A percentile compares a stretch with the other conserved stretches of the same genome.
Conservation (phyloP, 2,329 filamentous ascomycete genomes). For the Cordyceps militaris region DNA sequence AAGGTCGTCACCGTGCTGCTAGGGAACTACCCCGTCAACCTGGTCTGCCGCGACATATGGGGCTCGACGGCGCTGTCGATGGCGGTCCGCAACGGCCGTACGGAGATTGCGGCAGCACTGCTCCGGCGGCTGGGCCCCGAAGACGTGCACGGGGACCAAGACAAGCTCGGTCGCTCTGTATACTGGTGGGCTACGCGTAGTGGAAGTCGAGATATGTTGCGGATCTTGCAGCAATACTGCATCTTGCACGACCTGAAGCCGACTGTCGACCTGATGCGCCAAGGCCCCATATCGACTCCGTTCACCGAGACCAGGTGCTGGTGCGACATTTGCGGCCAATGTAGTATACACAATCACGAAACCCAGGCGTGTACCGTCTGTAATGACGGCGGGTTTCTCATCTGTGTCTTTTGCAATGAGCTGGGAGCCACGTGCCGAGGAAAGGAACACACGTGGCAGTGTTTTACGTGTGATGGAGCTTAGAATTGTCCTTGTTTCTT, state of each 20-base stretch:
- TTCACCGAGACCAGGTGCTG: constrained; percentile 4
- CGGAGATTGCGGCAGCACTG: background rate
- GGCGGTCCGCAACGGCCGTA: constrained; percentile 4
- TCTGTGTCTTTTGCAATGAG: constrained; percentile 12
- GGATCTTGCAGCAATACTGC: background rate
- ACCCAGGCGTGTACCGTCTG: constrained; percentile 11
- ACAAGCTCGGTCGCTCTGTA: background rate
- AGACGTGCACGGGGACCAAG: background rate
- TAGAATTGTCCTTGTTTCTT: background rate
- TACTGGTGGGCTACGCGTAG: constrained; percentile 7
- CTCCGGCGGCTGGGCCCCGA: background rate
- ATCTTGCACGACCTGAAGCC: background rate
- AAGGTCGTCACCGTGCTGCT: background rate
- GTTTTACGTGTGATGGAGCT: background rate
- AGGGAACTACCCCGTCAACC: background rate
- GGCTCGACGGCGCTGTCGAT: constrained; percentile 8
- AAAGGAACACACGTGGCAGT: background rate
- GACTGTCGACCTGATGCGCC: background rate
- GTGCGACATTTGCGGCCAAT: constrained; percentile 16
- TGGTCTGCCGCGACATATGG: background rate
- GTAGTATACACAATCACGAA: constrained; percentile 4
- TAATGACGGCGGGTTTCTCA: constrained; percentile 14
- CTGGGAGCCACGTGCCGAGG: background rate
- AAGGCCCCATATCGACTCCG: background rate
- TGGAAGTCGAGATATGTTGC: background rate